phyloP scores from a whole-genome alignment of 352 stramenopile species.

The Globisporangium radiosum region DNA sequence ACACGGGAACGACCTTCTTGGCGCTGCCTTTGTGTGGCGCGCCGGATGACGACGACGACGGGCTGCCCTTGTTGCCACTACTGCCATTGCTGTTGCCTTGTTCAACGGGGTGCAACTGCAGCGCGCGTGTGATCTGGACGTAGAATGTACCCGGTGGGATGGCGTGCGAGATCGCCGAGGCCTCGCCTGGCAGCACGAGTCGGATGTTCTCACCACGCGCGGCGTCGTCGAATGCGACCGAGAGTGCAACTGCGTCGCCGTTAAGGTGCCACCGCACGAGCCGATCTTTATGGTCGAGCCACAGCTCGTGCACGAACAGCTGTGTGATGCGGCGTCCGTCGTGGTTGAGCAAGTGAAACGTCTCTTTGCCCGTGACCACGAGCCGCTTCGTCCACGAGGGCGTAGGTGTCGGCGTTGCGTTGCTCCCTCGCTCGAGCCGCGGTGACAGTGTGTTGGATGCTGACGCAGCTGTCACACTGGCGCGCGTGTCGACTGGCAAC shows the following conservation, averaged over 20 bases:
- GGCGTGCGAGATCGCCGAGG: conserved; percentile 62
- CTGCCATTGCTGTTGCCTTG: conserved; percentile 1
- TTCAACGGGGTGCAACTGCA: conserved; percentile 52
- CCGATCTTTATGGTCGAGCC: conserved; percentile 79
- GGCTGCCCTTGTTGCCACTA: background rate
- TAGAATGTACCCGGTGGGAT: conserved; percentile 78
- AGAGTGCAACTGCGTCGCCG: conserved; percentile 72
- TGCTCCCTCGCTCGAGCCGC: conserved; percentile 11
- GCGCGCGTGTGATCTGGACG: conserved; percentile 68
- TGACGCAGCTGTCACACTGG: background rate
- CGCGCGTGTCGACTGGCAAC: background rate
- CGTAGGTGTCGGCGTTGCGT: conserved; percentile 42
- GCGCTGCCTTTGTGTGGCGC: conserved; percentile 1
- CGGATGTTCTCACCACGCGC: conserved; percentile 68
- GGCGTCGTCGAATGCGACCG: conserved; percentile 68
- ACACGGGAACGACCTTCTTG: conserved; percentile 55
- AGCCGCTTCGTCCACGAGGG: conserved; percentile 58
- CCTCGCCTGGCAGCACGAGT: conserved; percentile 67
- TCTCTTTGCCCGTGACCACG: conserved; percentile 80
- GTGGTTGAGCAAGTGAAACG: conserved; percentile 59
- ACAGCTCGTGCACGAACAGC: conserved; percentile 81
- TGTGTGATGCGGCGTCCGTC: conserved; percentile 63
- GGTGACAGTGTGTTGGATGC: conserved; percentile 25
- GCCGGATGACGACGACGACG: background rate
- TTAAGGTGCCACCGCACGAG: conserved; percentile 84